A percentile compares a stretch with the other conserved stretches of the same genome.
phyloP scores from a whole-genome alignment of 148 eudicot species.

The Fallopia convolvulus region DNA sequence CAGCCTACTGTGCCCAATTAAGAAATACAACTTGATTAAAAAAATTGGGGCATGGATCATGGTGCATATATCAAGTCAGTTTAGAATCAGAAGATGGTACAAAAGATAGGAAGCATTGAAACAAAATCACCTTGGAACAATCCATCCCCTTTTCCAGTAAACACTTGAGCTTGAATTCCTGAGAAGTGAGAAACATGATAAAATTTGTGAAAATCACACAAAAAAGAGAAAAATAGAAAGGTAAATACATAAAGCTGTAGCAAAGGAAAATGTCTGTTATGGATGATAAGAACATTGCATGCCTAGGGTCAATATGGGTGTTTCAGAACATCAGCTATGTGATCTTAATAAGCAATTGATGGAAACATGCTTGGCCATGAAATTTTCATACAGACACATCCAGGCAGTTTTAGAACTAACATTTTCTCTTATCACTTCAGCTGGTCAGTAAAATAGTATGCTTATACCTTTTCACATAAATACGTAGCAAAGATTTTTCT shows the following conservation, averaged over 20 bases:
- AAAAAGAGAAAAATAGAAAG: not conserved
- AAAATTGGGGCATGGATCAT: not conserved
- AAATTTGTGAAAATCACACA: not conserved
- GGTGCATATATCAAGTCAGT: not conserved
- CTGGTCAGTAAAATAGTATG: not conserved
- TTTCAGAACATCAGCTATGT: not conserved
- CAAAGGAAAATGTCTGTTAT: not conserved
- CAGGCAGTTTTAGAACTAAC: not conserved
- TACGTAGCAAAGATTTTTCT: not conserved
- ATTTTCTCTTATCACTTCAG: not conserved
- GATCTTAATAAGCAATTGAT: not conserved
- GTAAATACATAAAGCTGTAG: not conserved
- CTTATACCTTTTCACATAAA: not conserved
- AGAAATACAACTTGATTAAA: not conserved
- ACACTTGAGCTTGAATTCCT: conserved; percentile 53
- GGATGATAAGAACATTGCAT: not conserved
- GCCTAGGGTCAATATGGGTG: not conserved
- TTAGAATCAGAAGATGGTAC: not conserved
- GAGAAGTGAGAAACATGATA: conserved; percentile 20
- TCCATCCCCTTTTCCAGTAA: conserved; percentile 46
- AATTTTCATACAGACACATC: not conserved
- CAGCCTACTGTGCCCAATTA: not conserved
- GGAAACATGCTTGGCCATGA: not conserved
- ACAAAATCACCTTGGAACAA: conserved; percentile 44
- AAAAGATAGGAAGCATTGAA: not conserved